Evolutionary conservation across 768 basidiomycete genomes (phyloP), one percentile per base, ranked within the genome.

Genomic region (Podaxis sp.): DNA sequence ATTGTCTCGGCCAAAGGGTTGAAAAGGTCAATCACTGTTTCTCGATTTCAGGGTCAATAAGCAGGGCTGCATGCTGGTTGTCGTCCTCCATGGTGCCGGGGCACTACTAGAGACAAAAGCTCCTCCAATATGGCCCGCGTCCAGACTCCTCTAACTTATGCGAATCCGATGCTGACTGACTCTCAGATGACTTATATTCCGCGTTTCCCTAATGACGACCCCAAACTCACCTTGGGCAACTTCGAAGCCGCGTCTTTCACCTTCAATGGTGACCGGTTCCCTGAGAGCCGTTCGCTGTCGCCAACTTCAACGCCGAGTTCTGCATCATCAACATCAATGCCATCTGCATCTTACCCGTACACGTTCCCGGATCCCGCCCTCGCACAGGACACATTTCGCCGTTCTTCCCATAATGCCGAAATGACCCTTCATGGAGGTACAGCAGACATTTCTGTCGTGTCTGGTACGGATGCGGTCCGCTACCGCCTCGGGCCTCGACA

Each of bases 341-440:
- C 87, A 64, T 82, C 89, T 63, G 80, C 87, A 2, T 90, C 88
- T 70, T 87, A 83, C 48, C 54, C 46, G 66, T 89, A 89, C 66
- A 75, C 83, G 2, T 90, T 88, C 69, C 77, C 84, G 41, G 87
- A 89, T 58, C 77, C 77, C 40, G 62, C 81, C 54, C 72, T 80
- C 56, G 68, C 77, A 44, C 84, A 85, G 64, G 87, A 55, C 44
- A 55, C 50, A 40, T 89, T 84, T 69, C 85, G 87, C 68, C 83
- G 87, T 63, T 81, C 83, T 65, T 78, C 83, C 28, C 84, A 83
- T 64, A 75, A 76, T 63, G 76, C 87, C 48, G 87, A 90, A 64
- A 82, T 90, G 53, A 86, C 87, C 10, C 81, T 91, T 38, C 89
- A 90, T 62, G 87, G 87, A 52, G 89, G 88, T 62, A 88, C 87